Base-by-base conservation (phyloP, 2,329 filamentous ascomycete species). In the Hymenoscyphus fraxineus region DNA sequence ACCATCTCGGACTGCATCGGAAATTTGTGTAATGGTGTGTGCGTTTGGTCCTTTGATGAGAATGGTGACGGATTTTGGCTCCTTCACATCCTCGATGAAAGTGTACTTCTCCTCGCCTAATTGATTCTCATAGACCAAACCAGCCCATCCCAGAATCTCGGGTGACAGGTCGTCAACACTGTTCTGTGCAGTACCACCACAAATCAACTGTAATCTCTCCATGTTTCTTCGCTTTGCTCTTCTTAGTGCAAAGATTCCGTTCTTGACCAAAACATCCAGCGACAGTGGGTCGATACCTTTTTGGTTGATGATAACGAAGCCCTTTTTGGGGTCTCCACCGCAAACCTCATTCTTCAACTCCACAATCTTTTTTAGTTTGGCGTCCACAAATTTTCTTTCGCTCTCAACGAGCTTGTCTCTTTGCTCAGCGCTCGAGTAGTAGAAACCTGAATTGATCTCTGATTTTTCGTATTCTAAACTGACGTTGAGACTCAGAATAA, bases 91-190 rank as follows among this genome's bases (percentile, higher is more conserved):
- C 80, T 99, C 95, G 67, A 99, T 85, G 76, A 99, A 99, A 6
- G 95, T 99, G 81, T 92, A 99, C 82, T 99, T 99, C 83, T 99
- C 95, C 83, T 99, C 95, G 67, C 95, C 95, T 10, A 99, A 84
- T 72, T 94, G 92, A 79, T 99, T 94, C 82, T 99, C 95, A 77
- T 99, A 98, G 64, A 99, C 95, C 59, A 92, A 85, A 62, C 95
- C 95, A 61, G 95, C 95, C 93, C 94, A 99, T 68, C 95, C 95
- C 62, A 99, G 88, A 66, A 94, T 83, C 58, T 96, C 92, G 1
- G 93, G 90, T 3, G 88, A 87, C 67, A 99, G 80, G 74, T 98
- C 95, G 51, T 99, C 95, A 5, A 97, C 94, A 73, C 92, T 97
- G 85, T 99, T 99, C 79, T 97, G 94, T 62, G 95, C 88, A 61